Evolutionary conservation across 1,284 basidiomycete genomes (phyloP), one percentile per base, ranked within the genome.

Genomic region (Apiotrichum akiyoshidainum): DNA sequence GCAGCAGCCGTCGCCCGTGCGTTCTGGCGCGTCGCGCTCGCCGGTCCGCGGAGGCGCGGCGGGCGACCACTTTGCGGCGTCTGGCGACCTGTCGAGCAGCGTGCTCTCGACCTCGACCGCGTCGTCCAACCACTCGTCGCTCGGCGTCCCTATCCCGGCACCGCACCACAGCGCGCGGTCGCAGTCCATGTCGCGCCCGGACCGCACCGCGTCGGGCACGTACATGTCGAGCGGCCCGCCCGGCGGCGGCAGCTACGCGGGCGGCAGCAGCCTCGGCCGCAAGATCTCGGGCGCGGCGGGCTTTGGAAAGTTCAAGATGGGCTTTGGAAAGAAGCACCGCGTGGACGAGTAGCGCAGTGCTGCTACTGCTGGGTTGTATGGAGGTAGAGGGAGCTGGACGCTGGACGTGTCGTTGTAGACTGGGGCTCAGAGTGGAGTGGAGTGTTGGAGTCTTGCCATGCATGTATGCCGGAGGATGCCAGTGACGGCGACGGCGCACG

Each of bases 301-400:
- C 14, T 60, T 69, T 49, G 64, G 68, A 17, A 71, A 68, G 55
- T 69, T 72, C 49, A 74, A 72, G 60, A 67, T 75, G 55, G 73
- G 73, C n/a, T 69, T 74, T 31, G 70, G 71, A 17, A 74, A 71
- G 62, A 75, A 76, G 67, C 64, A 68, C 54, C 70, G 71, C 52
- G 52, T 57, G 54, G 65, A 73, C 22, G 63, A 67, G 56, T 51
- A 50, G 26, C 26, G 26, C 7, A 7, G 26, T 31, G 26, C 26
- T 31, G 26, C n/a, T 31, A 7, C 4, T 31, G 26, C 26, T 31
- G 26, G n/a, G n/a, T 31, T 4, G 26, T 31, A 7, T 31, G 26
- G 26, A 31, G 26, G 26, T n/a, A 31, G 26, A 7, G 26, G 26
- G 26, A 31, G 26, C 26, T 31, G 26, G 26, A 31, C 26, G 26